A percentile compares a stretch with the other conserved stretches of the same genome.
These are phyloP conservation scores for Calycina marina DNA, from an alignment of 2,329 filamentous ascomycete species.

Conservation along the genomic window DNA sequence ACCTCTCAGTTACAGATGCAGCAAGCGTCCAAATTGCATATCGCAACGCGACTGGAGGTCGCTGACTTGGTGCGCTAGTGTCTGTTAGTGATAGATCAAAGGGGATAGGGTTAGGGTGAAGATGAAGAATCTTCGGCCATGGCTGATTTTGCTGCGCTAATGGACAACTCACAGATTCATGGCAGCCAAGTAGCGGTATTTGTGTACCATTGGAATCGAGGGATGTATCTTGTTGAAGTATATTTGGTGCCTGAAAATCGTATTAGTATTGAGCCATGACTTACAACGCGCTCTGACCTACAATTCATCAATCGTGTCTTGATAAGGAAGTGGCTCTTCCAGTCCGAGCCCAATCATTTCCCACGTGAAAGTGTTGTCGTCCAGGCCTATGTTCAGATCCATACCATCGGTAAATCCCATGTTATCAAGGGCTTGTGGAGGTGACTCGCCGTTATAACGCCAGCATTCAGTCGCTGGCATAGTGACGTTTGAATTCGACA, in stretches of 20 bases:
- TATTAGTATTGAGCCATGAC: slow-evolving; percentile 12
- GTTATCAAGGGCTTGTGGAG: slow-evolving; percentile 35
- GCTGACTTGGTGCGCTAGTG: slow-evolving; percentile 56
- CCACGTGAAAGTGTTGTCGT: slow-evolving; percentile 55
- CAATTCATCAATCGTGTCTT: slow-evolving; percentile 69
- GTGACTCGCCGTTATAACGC: slow-evolving; percentile 37
- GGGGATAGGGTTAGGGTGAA: not conserved
- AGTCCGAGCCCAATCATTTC: slow-evolving; percentile 61
- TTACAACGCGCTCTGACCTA: too few relatives aligned
- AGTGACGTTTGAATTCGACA: slow-evolving; percentile 32
- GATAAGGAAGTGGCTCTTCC: slow-evolving; percentile 52
- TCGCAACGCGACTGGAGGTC: slow-evolving; percentile 74
- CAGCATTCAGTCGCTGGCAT: slow-evolving; percentile 35
- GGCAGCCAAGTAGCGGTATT: slow-evolving; percentile 70
- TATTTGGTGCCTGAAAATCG: slow-evolving; percentile 48
- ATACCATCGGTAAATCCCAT: slow-evolving; percentile 39
- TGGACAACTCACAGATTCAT: slow-evolving; percentile 60
- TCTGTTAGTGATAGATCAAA: not conserved
- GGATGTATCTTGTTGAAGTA: slow-evolving; percentile 88
- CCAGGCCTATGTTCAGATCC: slow-evolving; percentile 30
- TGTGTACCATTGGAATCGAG: slow-evolving; percentile 78
- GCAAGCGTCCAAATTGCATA: slow-evolving; percentile 96
- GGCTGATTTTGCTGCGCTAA: slow-evolving; percentile 7
- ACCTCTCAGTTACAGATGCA: slow-evolving; percentile 75
- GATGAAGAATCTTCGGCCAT: not conserved